A percentile compares a stretch with the other conserved stretches of the same genome.
Conservation (phyloP, 2,329 filamentous ascomycete species). For the Fusarium sp. region DNA sequence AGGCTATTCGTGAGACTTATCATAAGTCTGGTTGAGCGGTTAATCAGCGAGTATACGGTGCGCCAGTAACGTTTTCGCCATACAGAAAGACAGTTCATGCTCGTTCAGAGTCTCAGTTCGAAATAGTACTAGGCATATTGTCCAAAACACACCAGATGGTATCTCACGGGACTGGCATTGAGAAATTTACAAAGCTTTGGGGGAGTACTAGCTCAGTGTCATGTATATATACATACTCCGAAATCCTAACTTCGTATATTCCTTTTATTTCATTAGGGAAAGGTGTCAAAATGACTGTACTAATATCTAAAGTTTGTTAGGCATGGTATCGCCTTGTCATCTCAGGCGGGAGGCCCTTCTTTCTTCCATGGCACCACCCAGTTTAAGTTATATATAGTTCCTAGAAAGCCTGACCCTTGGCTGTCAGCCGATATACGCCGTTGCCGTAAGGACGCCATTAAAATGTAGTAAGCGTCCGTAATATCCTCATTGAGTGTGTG, state of each 20-base stretch:
- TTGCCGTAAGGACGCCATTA: constrained; percentile 22
- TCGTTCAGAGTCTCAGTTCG: no score
- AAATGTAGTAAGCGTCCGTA: constrained; percentile 9
- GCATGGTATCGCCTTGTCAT: neutral
- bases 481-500: constrained; percentile 1
- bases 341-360: neutral
- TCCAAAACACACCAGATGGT: no score
- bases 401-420: constrained; percentile 19
- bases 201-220: no score
- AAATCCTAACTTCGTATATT: neutral
- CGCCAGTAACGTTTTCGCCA: no score
- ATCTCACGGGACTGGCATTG: no score
- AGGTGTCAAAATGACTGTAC: constrained; percentile 1
- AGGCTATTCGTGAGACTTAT: constrained; percentile 47
- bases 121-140: no score
- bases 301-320: neutral
- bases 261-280: neutral
- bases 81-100: no score
- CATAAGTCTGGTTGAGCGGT: constrained; percentile 1
- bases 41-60: neutral
- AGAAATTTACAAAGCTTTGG: no score
- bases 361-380: neutral
- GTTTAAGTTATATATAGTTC: constrained; percentile 8
- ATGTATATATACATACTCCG: neutral
- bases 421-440: constrained; percentile 26